Base-by-base conservation (phyloP, 371 early-diverging fungal genomes). In the Zancudomyces culisetae region DNA sequence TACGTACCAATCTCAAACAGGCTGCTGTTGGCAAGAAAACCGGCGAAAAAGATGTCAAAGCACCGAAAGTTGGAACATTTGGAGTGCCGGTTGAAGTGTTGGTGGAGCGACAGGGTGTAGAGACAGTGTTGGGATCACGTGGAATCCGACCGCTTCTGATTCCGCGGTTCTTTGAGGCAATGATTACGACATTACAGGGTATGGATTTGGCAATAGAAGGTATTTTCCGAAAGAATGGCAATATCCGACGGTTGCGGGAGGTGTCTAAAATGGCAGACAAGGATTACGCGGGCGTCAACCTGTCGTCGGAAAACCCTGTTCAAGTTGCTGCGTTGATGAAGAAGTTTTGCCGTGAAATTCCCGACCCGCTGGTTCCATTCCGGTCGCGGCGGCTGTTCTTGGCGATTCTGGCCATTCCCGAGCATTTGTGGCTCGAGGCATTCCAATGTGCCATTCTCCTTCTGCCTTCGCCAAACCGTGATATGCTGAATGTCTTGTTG, bases 171-270 rank as follows among this genome's bases (percentile, higher is more conserved):
- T 70, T 94, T 29, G 91, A 94, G 49, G 71, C 76, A 30, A 77
- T 81, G 58, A 80, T 92, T 45, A 72, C 74, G 0, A 75, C 77
- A 1, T 70, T 93, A 72, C 74, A 76, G 26, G 66, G 72, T 35
- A 87, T 83, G 83, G 90, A 93, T 57, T 71, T 96, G 74, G 71
- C 80, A 0, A 74, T 79, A 20, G 95, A 94, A 64, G 97, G 97
- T 1, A 81, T 94, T 2, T 96, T 96, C 72, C 80, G 97, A 53
- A 94, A 92, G 64, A 96, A 91, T 64, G 97, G 97, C 12, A 94
- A 96, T 60, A 90, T 96, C 57, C 70, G 87, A 43, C 69, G 85
- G 39, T 70, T 94, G 23, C 85, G 83, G 41, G 77, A 79, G 27
- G 57, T 89, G 27, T 69, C 77, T 8, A 88, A 89, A 22, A 59